Percentiles rank a stretch among this genome's conserved stretches.
These are phyloP conservation scores for Groenewaldozyma tartarivorans DNA, from an alignment of 805 yeast species.

Conservation along the genomic window DNA sequence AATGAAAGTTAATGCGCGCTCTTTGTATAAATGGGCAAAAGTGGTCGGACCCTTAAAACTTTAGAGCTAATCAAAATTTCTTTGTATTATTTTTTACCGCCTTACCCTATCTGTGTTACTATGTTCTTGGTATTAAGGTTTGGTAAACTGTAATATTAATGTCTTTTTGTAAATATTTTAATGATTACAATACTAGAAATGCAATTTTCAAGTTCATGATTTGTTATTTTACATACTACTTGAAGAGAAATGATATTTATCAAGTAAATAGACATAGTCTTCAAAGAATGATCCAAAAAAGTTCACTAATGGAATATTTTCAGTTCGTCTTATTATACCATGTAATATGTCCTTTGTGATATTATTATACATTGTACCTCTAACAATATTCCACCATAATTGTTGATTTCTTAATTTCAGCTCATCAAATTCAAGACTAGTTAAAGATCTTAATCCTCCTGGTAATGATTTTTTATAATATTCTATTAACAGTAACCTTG, in stretches of 20 bases:
- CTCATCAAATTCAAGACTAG: constrained; percentile 27
- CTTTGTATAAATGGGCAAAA: no score
- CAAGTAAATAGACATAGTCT: constrained; percentile 31
- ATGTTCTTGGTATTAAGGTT: no score
- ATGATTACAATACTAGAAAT: no score
- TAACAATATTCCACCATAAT: constrained; percentile 32
- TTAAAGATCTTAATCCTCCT: constrained; percentile 19
- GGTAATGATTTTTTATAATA: constrained; percentile 17
- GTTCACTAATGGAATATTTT: constrained; percentile 25
- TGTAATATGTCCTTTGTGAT: constrained; percentile 25
- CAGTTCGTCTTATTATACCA: constrained; percentile 18
- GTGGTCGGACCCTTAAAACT: no score
- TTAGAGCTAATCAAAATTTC: no score
- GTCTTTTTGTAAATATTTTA: no score
- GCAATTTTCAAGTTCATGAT: no score
- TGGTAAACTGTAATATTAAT: no score
- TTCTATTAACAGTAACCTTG: constrained; percentile 21
- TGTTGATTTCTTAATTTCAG: constrained; percentile 20
- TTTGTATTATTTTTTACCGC: no score
- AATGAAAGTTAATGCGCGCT: no score
- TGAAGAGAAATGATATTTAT: constrained; percentile 25
- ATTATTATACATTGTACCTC: constrained; percentile 30
- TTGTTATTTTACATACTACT: neutral
- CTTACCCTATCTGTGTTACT: no score
- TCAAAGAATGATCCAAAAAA: constrained; percentile 26